Conservation (phyloP, 169 alveolate genomes). For the Plasmodium coatneyi region DNA sequence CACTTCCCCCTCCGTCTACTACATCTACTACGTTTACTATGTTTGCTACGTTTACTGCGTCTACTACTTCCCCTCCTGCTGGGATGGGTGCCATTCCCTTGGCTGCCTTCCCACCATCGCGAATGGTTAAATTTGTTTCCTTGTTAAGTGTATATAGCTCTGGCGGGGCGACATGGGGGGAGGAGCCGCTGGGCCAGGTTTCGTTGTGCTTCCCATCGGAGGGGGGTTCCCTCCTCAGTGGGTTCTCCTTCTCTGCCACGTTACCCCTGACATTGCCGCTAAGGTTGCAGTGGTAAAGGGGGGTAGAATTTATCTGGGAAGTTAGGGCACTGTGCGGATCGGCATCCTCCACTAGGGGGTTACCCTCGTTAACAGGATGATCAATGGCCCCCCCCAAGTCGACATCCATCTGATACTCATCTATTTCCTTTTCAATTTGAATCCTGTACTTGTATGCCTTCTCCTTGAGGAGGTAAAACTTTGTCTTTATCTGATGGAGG, state of each 20-base stretch:
- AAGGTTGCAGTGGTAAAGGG: not conserved
- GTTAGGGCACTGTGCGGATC: not conserved
- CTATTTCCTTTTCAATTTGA: constrained; percentile 23
- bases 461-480: constrained; percentile 48
- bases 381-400: not conserved
- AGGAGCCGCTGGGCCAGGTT: not conserved
- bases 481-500: constrained; percentile 30
- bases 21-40: not conserved
- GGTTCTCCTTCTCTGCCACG: not conserved
- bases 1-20: not conserved
- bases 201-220: not conserved
- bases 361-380: not conserved
- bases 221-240: not conserved
- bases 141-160: not conserved
- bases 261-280: not conserved
- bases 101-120: not conserved
- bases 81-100: too few species aligned
- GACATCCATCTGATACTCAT: not conserved
- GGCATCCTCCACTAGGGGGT: not conserved
- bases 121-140: not conserved
- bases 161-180: not conserved
- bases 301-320: not conserved
- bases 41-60: too few species aligned
- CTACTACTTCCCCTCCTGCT: not conserved
- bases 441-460: constrained; percentile 32